Evolutionary conservation across 1,284 basidiomycete genomes (phyloP).

Genomic region (Moniliophthora roreri): DNA sequence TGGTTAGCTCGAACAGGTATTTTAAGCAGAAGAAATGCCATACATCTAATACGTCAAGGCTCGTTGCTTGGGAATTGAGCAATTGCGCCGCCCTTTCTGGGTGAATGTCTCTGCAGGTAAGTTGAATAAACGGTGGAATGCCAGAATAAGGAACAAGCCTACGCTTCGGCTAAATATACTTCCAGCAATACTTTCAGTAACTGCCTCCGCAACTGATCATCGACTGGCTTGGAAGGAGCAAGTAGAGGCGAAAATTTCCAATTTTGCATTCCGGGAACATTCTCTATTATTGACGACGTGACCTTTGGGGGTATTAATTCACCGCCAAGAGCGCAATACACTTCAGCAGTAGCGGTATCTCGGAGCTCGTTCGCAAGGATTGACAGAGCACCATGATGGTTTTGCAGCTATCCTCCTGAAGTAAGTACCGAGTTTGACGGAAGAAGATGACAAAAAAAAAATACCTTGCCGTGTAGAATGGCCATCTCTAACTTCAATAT

Average conservation of each 20-base stretch:
- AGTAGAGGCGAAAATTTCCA: slow-evolving; percentile 17
- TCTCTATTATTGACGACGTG: slow-evolving; percentile 52
- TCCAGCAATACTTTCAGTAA: slow-evolving; percentile 72
- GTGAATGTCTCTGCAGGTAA: slow-evolving; percentile 39
- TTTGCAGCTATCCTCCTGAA: slow-evolving; percentile 53
- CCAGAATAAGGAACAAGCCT: slow-evolving; percentile 1
- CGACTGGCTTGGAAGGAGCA: slow-evolving; percentile 38
- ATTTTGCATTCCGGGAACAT: slow-evolving; percentile 14
- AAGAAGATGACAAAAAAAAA: slow-evolving; percentile 16
- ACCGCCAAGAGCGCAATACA: slow-evolving; percentile 77
- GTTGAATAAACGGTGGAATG: neutral
- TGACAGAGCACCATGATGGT: slow-evolving; percentile 66
- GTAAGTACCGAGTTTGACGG: neutral
- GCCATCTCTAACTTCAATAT: slow-evolving; percentile 73
- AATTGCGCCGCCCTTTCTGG: slow-evolving; percentile 61
- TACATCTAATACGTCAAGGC: slow-evolving; percentile 78
- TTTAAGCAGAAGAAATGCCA: slow-evolving; percentile 24
- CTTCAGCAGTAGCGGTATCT: slow-evolving; percentile 77
- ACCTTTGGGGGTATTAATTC: slow-evolving; percentile 66
- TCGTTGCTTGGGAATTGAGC: slow-evolving; percentile 77
- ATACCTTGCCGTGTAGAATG: slow-evolving; percentile 80
- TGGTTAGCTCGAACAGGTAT: neutral
- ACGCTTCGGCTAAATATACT: slow-evolving; percentile 77
- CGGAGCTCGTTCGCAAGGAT: slow-evolving; percentile 70
- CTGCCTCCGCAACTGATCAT: slow-evolving; percentile 55